Base-by-base conservation (phyloP, 768 basidiomycete species). In the Pseudohyphozyma bogoriensis region DNA sequence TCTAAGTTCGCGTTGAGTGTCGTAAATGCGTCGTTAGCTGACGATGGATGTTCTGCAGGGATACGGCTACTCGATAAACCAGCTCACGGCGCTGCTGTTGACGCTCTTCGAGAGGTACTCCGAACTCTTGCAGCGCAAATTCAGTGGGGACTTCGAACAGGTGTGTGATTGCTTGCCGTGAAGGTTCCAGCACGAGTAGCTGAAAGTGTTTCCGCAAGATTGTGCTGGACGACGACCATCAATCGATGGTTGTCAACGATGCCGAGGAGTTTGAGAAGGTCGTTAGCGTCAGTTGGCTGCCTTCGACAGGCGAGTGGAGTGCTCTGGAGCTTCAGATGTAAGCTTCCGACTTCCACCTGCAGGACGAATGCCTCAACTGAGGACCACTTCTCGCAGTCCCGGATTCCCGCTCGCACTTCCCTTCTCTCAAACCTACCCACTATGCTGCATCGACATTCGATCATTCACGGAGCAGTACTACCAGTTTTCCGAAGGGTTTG, bases 401-500 rank as follows among this genome's bases (percentile, higher is more conserved):
- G 68, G 79, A 11, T 74, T 84, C 55, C 89, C 91, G 7, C 77
- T 85, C 58, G 77, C 78, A 31, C 78, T 99, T 42, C 91, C 95
- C 1, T 99, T 93, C 87, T 97, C 93, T 0, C 85, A 87, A 72
- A 86, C 87, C 1, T 97, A 96, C 74, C 87, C 90, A 68, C 77
- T 87, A n/a, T 93, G 89, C 69, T 96, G 93, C 72, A 86, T 88
- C 77, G 76, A 93, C 83, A 86, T 93, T 60, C 84, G 89, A 29
- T 79, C 78, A 45, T 96, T 93, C 70, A 86, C 95, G 40, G 86
- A 91, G 67, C 89, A 89, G 68, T 97, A 95, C 76, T 93, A 96
- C 72, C 85, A 89, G 28, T 99, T 97, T 73, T 83, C 92, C 0
- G 95, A 99, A 68, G 93, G 93, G 12, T 87, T 95, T 8, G 84